Evolutionary conservation across 2,329 filamentous ascomycete species (phyloP).

Genomic region (Trichoderma sp.): DNA sequence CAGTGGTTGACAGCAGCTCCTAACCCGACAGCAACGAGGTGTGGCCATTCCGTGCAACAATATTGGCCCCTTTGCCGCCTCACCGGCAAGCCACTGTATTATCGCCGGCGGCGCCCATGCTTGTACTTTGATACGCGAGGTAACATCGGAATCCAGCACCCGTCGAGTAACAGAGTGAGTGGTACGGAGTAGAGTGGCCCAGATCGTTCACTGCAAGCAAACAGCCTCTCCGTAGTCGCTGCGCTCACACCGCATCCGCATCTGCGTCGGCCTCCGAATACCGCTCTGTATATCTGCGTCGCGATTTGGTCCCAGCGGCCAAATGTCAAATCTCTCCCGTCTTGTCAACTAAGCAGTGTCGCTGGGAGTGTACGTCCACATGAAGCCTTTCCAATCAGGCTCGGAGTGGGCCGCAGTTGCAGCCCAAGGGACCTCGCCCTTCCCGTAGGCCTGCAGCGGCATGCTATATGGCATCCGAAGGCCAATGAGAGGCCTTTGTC

Average conservation of each 20-base stretch:
- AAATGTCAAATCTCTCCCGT: background rate
- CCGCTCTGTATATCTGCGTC: background rate
- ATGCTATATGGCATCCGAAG: constrained; percentile 80
- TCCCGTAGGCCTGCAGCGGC: constrained; percentile 64
- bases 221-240: background rate
- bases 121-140: background rate
- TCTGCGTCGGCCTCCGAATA: background rate
- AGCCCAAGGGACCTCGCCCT: constrained; percentile 72
- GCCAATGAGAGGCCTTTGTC: constrained; percentile 51
- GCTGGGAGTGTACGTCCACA: constrained; percentile 33
- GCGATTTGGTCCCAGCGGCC: background rate
- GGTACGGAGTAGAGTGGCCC: background rate
- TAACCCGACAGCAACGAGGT: background rate
- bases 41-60: background rate
- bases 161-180: background rate
- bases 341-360: background rate
- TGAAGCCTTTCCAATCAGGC: constrained; percentile 57
- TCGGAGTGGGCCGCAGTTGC: constrained; percentile 58
- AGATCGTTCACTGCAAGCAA: background rate
- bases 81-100: background rate
- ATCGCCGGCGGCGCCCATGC: background rate
- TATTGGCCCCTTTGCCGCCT: background rate
- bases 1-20: background rate
- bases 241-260: background rate
- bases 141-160: background rate